Evolutionary conservation across 257 asterid genomes (phyloP), one percentile per base, ranked within the genome.

Genomic region (Apocynum venetum): DNA sequence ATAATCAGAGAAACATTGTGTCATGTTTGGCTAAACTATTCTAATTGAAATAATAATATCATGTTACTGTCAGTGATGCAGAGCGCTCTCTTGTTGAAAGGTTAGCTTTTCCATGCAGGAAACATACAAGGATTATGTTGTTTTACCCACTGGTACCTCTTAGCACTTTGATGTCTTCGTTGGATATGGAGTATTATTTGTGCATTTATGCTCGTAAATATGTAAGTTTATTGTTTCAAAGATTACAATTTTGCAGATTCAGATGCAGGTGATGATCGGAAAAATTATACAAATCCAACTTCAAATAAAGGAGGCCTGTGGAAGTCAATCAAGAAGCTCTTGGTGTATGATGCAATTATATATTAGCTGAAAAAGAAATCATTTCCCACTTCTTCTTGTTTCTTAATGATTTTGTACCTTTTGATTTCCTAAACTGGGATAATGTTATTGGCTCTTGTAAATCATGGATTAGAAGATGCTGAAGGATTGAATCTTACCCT

Each of bases 51-150:
- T 25, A 47, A 35, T 55, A 49, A 43, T 79, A 19, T 36, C 8
- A 46, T 82, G 69, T 44, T 79, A 36, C 77, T 82, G 67, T 77
- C 84, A 95, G 99, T 81, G 86, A 88, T 81, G 90, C 88, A 85
- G 97, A 95, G 72, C 94, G 91, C 36, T 82, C 79, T 78, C 89
- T 91, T 38, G 93, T 95, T 75, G 88, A 90, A 85, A 86, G 89
- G 85, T 85, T 93, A 93, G 97, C 94, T 43, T 25, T 25, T 88
- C 93, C 75, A 85, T 90, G 78, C 76, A 90, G 92, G 78, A 79
- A 71, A 83, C 89, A 69, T 77, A 79, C 79, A 82, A 64, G 70
- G 84, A 86, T 76, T 25, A 75, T 59, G 43, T 85, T 46, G 71
- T 76, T 64, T 79, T 79, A 65, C 79, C 84, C 64, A 57, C 68